Percentiles rank a stretch among this genome's conserved stretches.
Conservation (phyloP, 305 asterid genomes). For the Caryopteris hybrid region DNA sequence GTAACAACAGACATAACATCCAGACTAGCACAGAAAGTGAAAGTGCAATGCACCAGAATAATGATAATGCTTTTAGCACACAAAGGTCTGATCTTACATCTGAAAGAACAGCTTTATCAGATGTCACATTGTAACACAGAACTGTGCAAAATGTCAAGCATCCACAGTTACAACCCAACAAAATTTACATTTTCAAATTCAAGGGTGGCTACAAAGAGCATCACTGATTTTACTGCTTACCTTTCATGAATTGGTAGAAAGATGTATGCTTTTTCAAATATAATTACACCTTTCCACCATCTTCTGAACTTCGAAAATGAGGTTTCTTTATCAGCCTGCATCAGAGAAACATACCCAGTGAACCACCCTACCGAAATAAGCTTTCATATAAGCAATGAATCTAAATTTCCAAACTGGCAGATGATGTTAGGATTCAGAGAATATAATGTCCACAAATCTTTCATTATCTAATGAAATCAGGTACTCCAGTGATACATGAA, state of each 20-base stretch:
- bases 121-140: background rate
- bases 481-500: background rate
- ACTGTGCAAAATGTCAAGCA: too few species aligned
- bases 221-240: constrained; percentile 42
- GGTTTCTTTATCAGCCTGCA: constrained; percentile 53
- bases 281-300: constrained; percentile 96
- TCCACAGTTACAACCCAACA: background rate
- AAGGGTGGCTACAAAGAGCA: background rate
- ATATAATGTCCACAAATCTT: background rate
- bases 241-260: constrained; percentile 82
- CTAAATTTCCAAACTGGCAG: constrained; percentile 5
- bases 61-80: background rate
- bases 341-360: constrained; percentile 16
- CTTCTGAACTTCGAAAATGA: constrained; percentile 81
- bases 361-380: constrained; percentile 9
- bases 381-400: constrained; percentile 13
- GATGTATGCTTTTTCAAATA: constrained; percentile 87
- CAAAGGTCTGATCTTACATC: constrained; percentile 6
- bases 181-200: background rate
- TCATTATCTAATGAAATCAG: background rate
- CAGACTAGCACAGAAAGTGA: constrained; percentile 14
- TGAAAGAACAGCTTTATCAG: background rate
- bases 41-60: constrained; percentile 12
- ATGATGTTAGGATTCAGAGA: constrained; percentile 1
- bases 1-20: constrained; percentile 8